Evolutionary conservation across 1,284 basidiomycete species (phyloP).

Genomic region (Grifola frondosa): DNA sequence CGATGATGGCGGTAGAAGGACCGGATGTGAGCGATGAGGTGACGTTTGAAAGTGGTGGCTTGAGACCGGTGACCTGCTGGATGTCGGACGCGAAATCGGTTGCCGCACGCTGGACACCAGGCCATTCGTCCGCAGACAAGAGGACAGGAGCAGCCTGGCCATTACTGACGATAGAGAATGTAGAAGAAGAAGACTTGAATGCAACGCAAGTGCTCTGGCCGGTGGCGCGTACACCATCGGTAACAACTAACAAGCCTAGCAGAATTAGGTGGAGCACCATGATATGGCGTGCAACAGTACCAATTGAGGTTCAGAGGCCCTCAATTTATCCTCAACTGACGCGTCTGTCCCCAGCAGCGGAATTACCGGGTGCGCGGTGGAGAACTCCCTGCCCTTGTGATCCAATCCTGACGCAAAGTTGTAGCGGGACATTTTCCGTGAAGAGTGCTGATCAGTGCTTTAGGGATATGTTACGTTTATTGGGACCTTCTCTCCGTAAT

Average conservation of each 20-base stretch:
- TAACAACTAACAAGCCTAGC: conserved; percentile 15
- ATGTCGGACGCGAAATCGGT: conserved; percentile 63
- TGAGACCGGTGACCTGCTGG: conserved; percentile 54
- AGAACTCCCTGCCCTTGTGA: too few species aligned
- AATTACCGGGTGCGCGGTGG: too few species aligned
- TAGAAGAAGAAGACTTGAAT: conserved; percentile 31
- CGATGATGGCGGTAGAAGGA: conserved; percentile 47
- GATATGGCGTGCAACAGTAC: too few species aligned
- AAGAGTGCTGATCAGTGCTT: too few species aligned
- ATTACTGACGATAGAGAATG: conserved; percentile 43
- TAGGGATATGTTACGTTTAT: too few species aligned
- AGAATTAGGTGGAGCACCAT: too few species aligned
- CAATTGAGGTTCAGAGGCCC: too few species aligned
- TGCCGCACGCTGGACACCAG: conserved; percentile 63
- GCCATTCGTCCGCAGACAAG: conserved; percentile 58
- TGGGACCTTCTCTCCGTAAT: too few species aligned
- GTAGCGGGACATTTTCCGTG: too few species aligned
- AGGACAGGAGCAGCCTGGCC: conserved; percentile 49
- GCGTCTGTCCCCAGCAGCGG: too few species aligned
- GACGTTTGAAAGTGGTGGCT: conserved; percentile 47
- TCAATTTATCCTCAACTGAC: too few species aligned
- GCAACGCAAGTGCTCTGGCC: conserved; percentile 35
- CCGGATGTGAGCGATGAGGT: conserved; percentile 32
- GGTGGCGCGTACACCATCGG: conserved; percentile 26
- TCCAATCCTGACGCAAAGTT: too few species aligned